phyloP scores from a whole-genome alignment of 352 stramenopile species.

The Globisporangium megalacanthum region DNA sequence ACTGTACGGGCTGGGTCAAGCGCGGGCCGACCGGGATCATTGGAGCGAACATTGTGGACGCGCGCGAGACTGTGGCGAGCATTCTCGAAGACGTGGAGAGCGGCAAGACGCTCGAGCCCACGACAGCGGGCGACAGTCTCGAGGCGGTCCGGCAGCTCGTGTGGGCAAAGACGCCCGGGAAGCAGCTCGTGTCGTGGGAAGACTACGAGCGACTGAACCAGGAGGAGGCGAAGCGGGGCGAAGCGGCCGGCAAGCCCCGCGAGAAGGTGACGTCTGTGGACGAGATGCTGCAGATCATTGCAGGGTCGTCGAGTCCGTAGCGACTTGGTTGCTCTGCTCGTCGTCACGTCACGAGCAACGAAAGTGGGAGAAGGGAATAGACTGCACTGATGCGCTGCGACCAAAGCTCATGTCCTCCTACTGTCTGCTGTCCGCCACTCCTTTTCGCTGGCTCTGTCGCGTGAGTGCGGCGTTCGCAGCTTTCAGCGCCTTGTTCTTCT shows the following conservation, averaged over 20 bases:
- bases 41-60: constrained; percentile 97
- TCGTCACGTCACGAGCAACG: not conserved
- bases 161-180: constrained; percentile 36
- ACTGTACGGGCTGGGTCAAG: constrained; percentile 97
- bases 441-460: constrained; percentile 23
- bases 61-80: constrained; percentile 92
- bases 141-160: constrained; percentile 45
- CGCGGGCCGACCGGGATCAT: constrained; percentile 97
- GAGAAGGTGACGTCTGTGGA: constrained; percentile 80
- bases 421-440: not conserved
- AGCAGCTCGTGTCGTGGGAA: constrained; percentile 64
- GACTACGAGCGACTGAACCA: constrained; percentile 57
- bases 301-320: not conserved
- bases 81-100: constrained; percentile 88
- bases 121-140: constrained; percentile 17
- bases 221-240: constrained; percentile 58
- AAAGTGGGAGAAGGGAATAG: not conserved
- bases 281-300: constrained; percentile 57
- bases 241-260: constrained; percentile 54
- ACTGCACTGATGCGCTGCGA: not conserved
- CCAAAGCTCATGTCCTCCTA: not conserved
- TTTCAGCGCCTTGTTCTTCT: constrained; percentile 39
- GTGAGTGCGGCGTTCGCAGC: constrained; percentile 34
- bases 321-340: not conserved
- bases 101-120: constrained; percentile 32